These are phyloP conservation scores for Phytophthora fragariae DNA, from an alignment of 352 stramenopile genomes.

Conservation along the genomic window DNA sequence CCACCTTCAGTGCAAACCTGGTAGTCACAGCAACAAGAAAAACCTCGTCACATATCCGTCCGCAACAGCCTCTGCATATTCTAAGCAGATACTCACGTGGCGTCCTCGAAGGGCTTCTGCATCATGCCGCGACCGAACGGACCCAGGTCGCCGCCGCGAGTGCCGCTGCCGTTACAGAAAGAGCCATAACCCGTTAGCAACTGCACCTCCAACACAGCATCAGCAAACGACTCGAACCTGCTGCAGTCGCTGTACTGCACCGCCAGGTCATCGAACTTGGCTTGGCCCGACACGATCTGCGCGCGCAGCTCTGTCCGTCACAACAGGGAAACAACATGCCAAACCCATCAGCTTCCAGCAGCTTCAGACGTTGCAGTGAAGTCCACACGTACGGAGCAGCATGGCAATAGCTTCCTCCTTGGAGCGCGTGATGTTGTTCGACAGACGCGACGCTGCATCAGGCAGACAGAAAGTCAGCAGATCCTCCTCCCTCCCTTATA, in stretches of 20 bases:
- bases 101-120: conserved; percentile 94
- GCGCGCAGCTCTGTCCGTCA: conserved; percentile 58
- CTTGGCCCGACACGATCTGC: conserved; percentile 86
- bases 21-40: conserved; percentile 1
- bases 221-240: conserved; percentile 37
- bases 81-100: conserved; percentile 44
- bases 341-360: neutral
- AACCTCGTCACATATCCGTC: neutral
- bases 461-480: neutral
- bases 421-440: conserved; percentile 91
- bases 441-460: conserved; percentile 81
- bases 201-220: neutral
- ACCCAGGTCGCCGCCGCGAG: conserved; percentile 91
- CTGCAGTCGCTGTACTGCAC: conserved; percentile 88
- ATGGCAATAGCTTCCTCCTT: conserved; percentile 91
- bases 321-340: neutral
- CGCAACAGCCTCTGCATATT: neutral
- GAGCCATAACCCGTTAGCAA: neutral
- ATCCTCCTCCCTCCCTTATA: neutral
- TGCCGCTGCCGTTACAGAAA: conserved; percentile 46
- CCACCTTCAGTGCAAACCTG: conserved; percentile 91
- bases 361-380: too few relatives aligned
- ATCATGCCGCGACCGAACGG: conserved; percentile 90
- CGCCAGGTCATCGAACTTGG: conserved; percentile 80
- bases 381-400: conserved; percentile 58